A percentile compares a stretch with the other conserved stretches of the same genome.
These are phyloP conservation scores for Huntiella omanensis DNA, from an alignment of 2,329 filamentous ascomycete genomes.

Conservation along the genomic window DNA sequence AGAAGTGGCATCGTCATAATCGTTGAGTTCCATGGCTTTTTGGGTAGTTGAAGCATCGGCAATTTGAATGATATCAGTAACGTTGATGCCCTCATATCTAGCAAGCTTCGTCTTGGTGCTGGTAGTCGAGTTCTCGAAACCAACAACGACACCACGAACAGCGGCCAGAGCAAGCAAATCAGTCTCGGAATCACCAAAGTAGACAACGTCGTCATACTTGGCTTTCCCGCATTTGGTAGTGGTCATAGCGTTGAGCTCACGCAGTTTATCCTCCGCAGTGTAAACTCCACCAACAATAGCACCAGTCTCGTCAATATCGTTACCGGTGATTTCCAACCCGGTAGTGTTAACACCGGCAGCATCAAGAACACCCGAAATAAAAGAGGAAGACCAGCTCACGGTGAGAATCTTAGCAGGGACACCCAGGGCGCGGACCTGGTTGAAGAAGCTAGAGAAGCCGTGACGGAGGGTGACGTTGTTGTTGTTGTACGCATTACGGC, in stretches of 20 bases:
- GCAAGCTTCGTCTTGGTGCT: slow-evolving; percentile 4
- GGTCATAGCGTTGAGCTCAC: slow-evolving; percentile 20
- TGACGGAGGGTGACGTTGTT: slow-evolving; percentile 18
- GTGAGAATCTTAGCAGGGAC: slow-evolving; percentile 27
- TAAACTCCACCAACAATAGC: slow-evolving; percentile 22
- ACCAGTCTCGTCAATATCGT: slow-evolving; percentile 23
- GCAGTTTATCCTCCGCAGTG: slow-evolving; percentile 28
- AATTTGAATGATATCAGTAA: not conserved
- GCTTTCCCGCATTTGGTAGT: slow-evolving; percentile 11
- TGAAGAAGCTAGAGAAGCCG: slow-evolving; percentile 5
- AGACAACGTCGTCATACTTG: slow-evolving; percentile 20
- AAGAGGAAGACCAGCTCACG: slow-evolving; percentile 31
- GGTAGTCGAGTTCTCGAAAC: slow-evolving; percentile 18
- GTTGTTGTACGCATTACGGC: slow-evolving; percentile 15
- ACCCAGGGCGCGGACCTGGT: slow-evolving; percentile 17
- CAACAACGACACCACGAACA: slow-evolving; percentile 28
- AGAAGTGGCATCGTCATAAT: slow-evolving; percentile 1
- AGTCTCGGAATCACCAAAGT: slow-evolving; percentile 39
- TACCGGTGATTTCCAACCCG: slow-evolving; percentile 21
- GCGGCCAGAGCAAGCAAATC: slow-evolving; percentile 34
- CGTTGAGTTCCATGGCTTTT: slow-evolving; percentile 1
- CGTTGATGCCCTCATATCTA: not conserved
- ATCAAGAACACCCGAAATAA: slow-evolving; percentile 26
- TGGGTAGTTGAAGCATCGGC: not conserved
- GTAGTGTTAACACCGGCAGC: slow-evolving; percentile 15